Evolutionary conservation across 345 rosid species (phyloP), one percentile per base, ranked within the genome.

Genomic region (Draba incana): DNA sequence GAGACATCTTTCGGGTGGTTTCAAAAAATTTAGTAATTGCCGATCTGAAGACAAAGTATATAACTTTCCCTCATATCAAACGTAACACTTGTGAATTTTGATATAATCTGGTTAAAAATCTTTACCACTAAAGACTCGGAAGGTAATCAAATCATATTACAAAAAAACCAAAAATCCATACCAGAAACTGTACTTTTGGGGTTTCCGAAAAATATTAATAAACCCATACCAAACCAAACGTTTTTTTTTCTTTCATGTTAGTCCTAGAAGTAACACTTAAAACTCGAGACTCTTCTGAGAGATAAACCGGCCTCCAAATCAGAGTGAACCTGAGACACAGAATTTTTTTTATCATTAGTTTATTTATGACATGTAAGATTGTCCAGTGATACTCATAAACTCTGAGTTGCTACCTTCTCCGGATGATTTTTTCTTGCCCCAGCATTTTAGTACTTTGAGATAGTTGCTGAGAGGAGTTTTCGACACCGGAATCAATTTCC

Each of bases 401-500:
- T 30, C 5, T 3, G 14, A 23, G 45, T 50, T 45, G 5, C 41
- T 73, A 74, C 73, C 78, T 68, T 74, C 78, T 45, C 69, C 78
- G 8, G 70, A 10, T 15, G 78, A 69, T 10, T 68, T 75, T 31
- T 65, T 75, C 70, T 68, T 75, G 11, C 74, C 74, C 74, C 78
- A 54, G 37, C n/a, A 75, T 43, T 69, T 75, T n/a, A 69, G 62
- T 20, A 0, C 41, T 6, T 56, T 23, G 43, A 69, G 70, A 41
- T 49, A 45, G 24, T 2, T 49, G 67, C 75, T 68, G 5, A 86
- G 13, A 1, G 94, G 90, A 57, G 91, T 84, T 61, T 27, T 52
- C 0, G 97, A 81, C 14, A 94, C 92, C 15, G 92, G 99, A 43
- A 94, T 75, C 31, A 85, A 82, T 61, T 94, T 91, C 56, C 88